Evolutionary conservation across 306 rosid genomes (phyloP).

Genomic region (Quercus berberidifolia): DNA sequence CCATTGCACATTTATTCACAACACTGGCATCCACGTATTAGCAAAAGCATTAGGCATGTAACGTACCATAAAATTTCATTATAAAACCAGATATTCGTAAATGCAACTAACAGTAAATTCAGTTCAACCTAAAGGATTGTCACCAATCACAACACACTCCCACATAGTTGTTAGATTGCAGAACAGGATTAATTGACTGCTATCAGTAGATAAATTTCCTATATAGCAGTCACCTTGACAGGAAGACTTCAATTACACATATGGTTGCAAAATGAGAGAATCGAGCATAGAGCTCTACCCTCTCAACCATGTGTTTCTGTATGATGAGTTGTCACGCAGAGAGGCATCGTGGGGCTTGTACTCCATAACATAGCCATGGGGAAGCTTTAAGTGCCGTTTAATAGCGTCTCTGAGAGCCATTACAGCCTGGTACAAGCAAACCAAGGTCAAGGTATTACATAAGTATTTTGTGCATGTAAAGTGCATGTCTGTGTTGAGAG

Average conservation of each 20-base stretch:
- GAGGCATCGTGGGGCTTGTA: conserved; percentile 94
- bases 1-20: neutral
- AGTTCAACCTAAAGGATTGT: neutral
- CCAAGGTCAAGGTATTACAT: neutral
- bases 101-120: neutral
- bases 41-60: neutral
- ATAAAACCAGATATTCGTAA: neutral
- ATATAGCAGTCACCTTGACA: neutral
- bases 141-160: neutral
- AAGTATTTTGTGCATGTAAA: neutral
- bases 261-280: neutral
- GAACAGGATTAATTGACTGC: neutral
- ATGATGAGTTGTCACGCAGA: conserved; percentile 86
- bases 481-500: neutral
- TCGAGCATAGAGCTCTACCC: conserved; percentile 39
- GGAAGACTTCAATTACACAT: neutral
- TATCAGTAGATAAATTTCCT: neutral
- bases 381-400: conserved; percentile 88
- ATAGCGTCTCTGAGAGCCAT: conserved; percentile 87
- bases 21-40: neutral
- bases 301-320: conserved; percentile 95
- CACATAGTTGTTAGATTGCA: neutral
- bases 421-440: conserved; percentile 55
- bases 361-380: conserved; percentile 87
- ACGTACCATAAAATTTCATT: neutral